Percentiles rank a stretch among this genome's conserved stretches.
These are phyloP conservation scores for Myxozyma melibiosi DNA, from an alignment of 805 yeast genomes.

Conservation along the genomic window DNA sequence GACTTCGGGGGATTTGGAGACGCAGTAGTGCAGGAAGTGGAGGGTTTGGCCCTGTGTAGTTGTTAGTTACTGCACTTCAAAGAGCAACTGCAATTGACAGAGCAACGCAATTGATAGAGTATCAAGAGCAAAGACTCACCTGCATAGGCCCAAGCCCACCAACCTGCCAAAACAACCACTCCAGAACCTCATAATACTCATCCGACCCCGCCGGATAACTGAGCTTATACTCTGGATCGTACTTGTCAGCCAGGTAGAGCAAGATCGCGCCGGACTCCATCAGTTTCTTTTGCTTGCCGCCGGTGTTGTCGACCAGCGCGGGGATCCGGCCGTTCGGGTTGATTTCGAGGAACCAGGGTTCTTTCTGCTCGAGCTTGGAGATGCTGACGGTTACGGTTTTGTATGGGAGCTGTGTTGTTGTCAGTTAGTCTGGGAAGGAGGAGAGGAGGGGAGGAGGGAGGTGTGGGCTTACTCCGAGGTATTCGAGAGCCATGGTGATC, in stretches of 20 bases:
- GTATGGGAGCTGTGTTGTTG: conserved; percentile 35
- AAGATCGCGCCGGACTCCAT: conserved; percentile 67
- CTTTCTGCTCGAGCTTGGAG: conserved; percentile 51
- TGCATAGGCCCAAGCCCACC: conserved; percentile 45
- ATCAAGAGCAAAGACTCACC: conserved; percentile 49
- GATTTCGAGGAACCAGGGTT: conserved; percentile 57
- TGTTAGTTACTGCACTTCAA: background rate
- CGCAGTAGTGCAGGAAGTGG: conserved; percentile 51
- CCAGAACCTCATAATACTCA: conserved; percentile 47
- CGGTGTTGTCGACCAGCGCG: conserved; percentile 46
- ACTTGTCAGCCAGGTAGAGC: conserved; percentile 60
- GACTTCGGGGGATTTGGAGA: conserved; percentile 45
- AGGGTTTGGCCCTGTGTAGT: conserved; percentile 59
- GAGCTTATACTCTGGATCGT: conserved; percentile 56
- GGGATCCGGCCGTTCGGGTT: conserved; percentile 71
- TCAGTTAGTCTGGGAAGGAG: background rate
- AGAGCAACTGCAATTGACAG: too few relatives aligned
- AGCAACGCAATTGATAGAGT: too few relatives aligned
- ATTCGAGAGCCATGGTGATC: conserved; percentile 43
- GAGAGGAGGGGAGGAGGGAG: background rate
- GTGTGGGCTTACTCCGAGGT: conserved; percentile 33
- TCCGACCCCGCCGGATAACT: conserved; percentile 44
- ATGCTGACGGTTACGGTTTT: conserved; percentile 49
- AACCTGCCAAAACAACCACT: conserved; percentile 27
- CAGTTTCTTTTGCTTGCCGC: conserved; percentile 50